phyloP scores from a whole-genome alignment of 441 rosid species.

The Manihot esculenta region DNA sequence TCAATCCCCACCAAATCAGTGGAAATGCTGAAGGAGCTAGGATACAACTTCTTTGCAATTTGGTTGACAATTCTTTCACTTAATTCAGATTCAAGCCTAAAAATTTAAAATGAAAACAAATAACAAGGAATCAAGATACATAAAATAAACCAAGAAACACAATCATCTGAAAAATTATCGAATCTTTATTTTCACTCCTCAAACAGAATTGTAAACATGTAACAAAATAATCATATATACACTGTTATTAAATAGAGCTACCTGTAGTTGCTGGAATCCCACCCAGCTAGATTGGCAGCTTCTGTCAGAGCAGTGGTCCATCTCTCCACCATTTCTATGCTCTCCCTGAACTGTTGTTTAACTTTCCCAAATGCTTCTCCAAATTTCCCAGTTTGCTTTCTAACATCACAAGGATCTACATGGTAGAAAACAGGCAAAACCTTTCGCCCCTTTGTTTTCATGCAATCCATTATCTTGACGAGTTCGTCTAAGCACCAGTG shows the following conservation, averaged over 20 bases:
- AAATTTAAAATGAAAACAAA: not conserved
- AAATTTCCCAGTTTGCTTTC: slow-evolving; percentile 13
- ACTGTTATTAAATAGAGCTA: not conserved
- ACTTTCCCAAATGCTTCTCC: slow-evolving; percentile 2
- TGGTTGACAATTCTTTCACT: not conserved
- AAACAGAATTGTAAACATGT: not conserved
- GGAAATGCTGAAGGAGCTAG: not conserved
- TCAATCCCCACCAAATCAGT: not conserved
- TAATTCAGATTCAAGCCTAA: not conserved
- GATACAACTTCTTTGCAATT: not conserved
- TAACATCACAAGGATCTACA: slow-evolving; percentile 19
- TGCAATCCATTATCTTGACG: slow-evolving; percentile 24
- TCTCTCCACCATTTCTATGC: not conserved
- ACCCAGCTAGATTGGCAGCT: slow-evolving; percentile 8
- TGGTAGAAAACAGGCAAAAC: slow-evolving; percentile 25
- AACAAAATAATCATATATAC: not conserved
- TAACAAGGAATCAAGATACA: too few relatives aligned
- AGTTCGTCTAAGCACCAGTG: slow-evolving; percentile 26
- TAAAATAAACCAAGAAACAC: too few relatives aligned
- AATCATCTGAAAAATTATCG: too few relatives aligned
- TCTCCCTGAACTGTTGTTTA: not conserved
- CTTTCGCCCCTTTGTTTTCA: slow-evolving; percentile 1
- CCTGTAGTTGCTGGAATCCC: slow-evolving; percentile 5
- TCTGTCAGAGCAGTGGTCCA: not conserved
- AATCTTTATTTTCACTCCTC: not conserved